These are phyloP conservation scores for Pyrus betulifolia DNA, from an alignment of 306 rosid genomes.

Conservation along the genomic window DNA sequence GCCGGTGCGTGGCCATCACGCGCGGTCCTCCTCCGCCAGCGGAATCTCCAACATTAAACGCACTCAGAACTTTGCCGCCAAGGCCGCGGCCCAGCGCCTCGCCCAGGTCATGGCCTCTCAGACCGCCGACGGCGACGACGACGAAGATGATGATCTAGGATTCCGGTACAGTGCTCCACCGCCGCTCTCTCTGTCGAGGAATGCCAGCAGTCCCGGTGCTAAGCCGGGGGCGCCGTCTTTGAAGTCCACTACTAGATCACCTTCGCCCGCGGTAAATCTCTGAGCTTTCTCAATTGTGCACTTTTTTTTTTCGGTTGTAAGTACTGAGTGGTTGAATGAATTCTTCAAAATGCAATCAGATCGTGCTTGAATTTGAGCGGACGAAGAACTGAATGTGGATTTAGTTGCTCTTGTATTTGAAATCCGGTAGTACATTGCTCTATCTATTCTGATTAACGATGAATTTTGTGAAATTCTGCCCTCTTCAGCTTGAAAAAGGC, in stretches of 20 bases:
- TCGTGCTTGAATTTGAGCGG: neutral
- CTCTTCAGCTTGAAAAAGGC: neutral
- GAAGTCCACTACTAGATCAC: conserved; percentile 46
- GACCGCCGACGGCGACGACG: conserved; percentile 52
- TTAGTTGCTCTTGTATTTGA: neutral
- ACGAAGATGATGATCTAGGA: conserved; percentile 72
- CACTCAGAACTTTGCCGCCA: conserved; percentile 90
- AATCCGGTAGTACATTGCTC: neutral
- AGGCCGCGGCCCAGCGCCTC: conserved; percentile 97
- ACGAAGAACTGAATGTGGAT: neutral
- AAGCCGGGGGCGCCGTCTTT: conserved; percentile 29
- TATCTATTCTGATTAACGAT: neutral
- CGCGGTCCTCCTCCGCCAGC: conserved; percentile 75
- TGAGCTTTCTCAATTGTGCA: neutral
- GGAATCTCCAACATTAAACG: conserved; percentile 74
- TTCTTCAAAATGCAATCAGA: neutral
- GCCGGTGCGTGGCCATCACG: conserved; percentile 57
- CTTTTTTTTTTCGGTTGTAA: neutral
- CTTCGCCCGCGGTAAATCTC: conserved; percentile 55
- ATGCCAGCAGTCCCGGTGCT: conserved; percentile 13
- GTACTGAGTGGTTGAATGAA: neutral
- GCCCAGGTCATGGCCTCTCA: conserved; percentile 99
- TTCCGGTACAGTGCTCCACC: conserved; percentile 95
- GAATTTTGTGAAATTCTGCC: neutral
- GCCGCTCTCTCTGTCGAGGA: conserved; percentile 59